These are phyloP conservation scores for Talaromyces nanjingensis DNA, from an alignment of 495 filamentous ascomycete genomes.

Conservation along the genomic window DNA sequence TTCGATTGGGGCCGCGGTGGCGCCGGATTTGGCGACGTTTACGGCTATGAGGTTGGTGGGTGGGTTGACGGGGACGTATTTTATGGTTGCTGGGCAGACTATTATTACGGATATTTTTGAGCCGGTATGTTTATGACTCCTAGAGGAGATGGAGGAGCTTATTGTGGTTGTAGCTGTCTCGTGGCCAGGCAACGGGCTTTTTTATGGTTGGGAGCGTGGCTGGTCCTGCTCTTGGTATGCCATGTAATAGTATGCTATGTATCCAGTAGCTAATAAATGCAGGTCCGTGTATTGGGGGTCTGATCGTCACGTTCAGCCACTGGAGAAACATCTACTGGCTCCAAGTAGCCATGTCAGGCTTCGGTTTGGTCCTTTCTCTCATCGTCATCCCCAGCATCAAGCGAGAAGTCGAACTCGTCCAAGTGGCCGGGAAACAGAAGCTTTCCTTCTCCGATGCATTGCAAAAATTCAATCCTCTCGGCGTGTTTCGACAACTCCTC, in stretches of 20 bases:
- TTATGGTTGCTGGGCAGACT: slow-evolving; percentile 42
- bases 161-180: slow-evolving; percentile 32
- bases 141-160: background rate
- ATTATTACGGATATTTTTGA: slow-evolving; percentile 41
- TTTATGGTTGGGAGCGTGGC: slow-evolving; percentile 48
- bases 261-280: slow-evolving; percentile 4
- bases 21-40: slow-evolving; percentile 31
- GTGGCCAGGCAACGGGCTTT: slow-evolving; percentile 49
- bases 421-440: background rate
- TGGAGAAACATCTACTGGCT: slow-evolving; percentile 57
- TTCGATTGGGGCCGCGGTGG: slow-evolving; percentile 26
- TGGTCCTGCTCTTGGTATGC: slow-evolving; percentile 48
- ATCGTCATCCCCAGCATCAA: slow-evolving; percentile 34
- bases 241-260: background rate
- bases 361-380: slow-evolving; percentile 30
- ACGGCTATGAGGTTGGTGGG: slow-evolving; percentile 33
- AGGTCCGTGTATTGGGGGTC: slow-evolving; percentile 41
- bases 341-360: slow-evolving; percentile 42
- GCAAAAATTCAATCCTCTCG: slow-evolving; percentile 31
- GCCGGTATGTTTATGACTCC: slow-evolving; percentile 21
- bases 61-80: slow-evolving; percentile 38
- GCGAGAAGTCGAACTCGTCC: slow-evolving; percentile 9
- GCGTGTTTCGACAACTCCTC: slow-evolving; percentile 26
- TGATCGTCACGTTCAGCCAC: slow-evolving; percentile 49
- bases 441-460: background rate